These are phyloP conservation scores for Neonectria ditissima DNA, from an alignment of 2,329 filamentous ascomycete genomes.

Conservation along the genomic window DNA sequence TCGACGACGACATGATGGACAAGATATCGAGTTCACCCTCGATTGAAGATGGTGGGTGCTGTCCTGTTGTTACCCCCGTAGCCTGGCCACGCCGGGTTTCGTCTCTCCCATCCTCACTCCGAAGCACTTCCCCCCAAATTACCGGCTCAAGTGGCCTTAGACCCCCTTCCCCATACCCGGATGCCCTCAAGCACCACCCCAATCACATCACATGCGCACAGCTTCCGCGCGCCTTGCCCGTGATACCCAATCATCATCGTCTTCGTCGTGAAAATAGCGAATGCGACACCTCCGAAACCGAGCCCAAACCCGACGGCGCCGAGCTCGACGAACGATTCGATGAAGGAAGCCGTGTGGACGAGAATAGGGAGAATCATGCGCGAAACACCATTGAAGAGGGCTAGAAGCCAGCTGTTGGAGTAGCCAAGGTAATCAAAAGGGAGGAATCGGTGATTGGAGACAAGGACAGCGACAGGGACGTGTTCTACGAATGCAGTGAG, in stretches of 20 bases:
- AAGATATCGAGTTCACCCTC: conserved; percentile 98
- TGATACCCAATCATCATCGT: conserved; percentile 56
- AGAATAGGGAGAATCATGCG: conserved; percentile 12
- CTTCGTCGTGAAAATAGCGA: conserved; percentile 61
- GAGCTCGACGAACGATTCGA: conserved; percentile 5
- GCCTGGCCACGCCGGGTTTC: conserved; percentile 59
- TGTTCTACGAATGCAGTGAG: conserved; percentile 35
- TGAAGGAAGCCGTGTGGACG: conserved; percentile 12
- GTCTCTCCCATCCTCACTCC: conserved; percentile 52
- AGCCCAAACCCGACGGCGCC: conserved; percentile 46
- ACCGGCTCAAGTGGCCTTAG: conserved; percentile 40
- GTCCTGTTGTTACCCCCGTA: conserved; percentile 52
- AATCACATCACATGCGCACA: conserved; percentile 38
- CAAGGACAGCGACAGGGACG: conserved; percentile 29
- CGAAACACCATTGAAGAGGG: conserved; percentile 21
- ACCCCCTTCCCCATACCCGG: conserved; percentile 56
- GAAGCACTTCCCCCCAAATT: conserved; percentile 47
- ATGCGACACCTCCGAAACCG: conserved; percentile 36
- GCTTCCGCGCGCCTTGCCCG: conserved; percentile 31
- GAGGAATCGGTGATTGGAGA: not conserved
- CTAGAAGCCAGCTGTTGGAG: conserved; percentile 38
- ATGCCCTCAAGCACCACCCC: conserved; percentile 49
- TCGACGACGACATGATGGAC: conserved; percentile 96
- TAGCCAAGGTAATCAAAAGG: conserved; percentile 9
- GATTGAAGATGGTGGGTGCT: conserved; percentile 97